phyloP scores from a whole-genome alignment of 352 stramenopile genomes.

The Pythium chondricola region DNA sequence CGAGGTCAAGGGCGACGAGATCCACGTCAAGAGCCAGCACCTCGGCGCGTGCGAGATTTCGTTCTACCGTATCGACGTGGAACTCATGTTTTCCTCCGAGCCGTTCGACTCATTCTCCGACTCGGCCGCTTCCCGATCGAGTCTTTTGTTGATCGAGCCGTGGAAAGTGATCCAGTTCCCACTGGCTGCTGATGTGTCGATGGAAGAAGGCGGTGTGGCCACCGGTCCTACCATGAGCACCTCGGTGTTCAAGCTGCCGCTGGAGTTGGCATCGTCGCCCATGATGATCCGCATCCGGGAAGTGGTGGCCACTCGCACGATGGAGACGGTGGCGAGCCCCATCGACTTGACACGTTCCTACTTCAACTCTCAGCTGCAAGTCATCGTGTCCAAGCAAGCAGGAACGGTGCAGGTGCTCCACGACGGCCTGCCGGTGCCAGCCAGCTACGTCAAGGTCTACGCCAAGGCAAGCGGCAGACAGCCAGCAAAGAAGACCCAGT shows the following conservation, averaged over 20 bases:
- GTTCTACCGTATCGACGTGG: slow-evolving; percentile 59
- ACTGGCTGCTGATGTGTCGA: background rate
- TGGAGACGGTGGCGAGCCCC: slow-evolving; percentile 17
- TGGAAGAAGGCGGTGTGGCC: no score
- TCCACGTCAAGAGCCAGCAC: slow-evolving; percentile 27
- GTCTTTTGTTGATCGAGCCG: slow-evolving; percentile 40
- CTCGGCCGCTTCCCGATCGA: slow-evolving; percentile 26
- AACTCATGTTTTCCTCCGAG: slow-evolving; percentile 61
- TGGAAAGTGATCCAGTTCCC: slow-evolving; percentile 26
- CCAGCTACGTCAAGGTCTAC: slow-evolving; percentile 74
- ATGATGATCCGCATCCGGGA: slow-evolving; percentile 49
- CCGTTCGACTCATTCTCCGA: slow-evolving; percentile 48
- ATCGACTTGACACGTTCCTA: slow-evolving; percentile 39
- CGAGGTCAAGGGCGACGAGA: slow-evolving; percentile 16
- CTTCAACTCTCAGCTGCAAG: slow-evolving; percentile 41
- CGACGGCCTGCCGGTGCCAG: slow-evolving; percentile 26
- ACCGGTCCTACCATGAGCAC: no score
- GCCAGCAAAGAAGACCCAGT: slow-evolving; percentile 19
- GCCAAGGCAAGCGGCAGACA: slow-evolving; percentile 15
- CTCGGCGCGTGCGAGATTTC: slow-evolving; percentile 32
- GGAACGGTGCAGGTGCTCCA: slow-evolving; percentile 52
- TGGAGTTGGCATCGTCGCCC: slow-evolving; percentile 21
- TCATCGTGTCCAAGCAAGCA: slow-evolving; percentile 36
- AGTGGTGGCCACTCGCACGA: slow-evolving; percentile 18
- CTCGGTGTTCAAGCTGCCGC: slow-evolving; percentile 6